These are phyloP conservation scores for Musa balbisiana DNA, from an alignment of 202 grass and related monocot genomes.

Conservation along the genomic window DNA sequence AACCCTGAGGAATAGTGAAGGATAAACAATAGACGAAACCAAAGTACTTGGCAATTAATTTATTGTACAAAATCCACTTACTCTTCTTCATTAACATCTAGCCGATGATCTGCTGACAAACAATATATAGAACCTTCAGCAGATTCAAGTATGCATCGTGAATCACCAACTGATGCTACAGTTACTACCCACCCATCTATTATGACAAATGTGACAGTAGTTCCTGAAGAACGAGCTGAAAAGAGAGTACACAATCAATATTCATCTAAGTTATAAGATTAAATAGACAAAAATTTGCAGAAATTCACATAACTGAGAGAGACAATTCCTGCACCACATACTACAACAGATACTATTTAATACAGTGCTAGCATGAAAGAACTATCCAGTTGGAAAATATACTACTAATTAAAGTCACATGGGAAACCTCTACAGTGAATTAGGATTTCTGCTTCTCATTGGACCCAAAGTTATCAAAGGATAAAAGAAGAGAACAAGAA, in stretches of 20 bases:
- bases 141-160: conserved; percentile 84
- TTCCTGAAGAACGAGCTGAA: conserved; percentile 43
- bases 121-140: conserved; percentile 64
- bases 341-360: no score
- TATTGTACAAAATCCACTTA: conserved; percentile 33
- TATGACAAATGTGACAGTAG: conserved; percentile 90
- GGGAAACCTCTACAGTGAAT: no score
- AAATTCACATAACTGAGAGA: no score
- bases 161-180: conserved; percentile 94
- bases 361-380: no score
- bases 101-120: conserved; percentile 80
- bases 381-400: no score
- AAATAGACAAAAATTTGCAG: no score
- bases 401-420: no score
- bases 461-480: no score
- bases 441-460: no score
- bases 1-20: conserved; percentile 37
- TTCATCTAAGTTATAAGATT: background rate
- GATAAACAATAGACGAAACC: conserved; percentile 6
- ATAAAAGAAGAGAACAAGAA: no score
- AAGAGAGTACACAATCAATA: background rate
- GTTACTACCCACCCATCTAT: conserved; percentile 90
- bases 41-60: conserved; percentile 3
- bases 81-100: conserved; percentile 85
- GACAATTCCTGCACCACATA: no score